Base-by-base conservation (phyloP, 768 basidiomycete genomes). In the Mycena galericulata region DNA sequence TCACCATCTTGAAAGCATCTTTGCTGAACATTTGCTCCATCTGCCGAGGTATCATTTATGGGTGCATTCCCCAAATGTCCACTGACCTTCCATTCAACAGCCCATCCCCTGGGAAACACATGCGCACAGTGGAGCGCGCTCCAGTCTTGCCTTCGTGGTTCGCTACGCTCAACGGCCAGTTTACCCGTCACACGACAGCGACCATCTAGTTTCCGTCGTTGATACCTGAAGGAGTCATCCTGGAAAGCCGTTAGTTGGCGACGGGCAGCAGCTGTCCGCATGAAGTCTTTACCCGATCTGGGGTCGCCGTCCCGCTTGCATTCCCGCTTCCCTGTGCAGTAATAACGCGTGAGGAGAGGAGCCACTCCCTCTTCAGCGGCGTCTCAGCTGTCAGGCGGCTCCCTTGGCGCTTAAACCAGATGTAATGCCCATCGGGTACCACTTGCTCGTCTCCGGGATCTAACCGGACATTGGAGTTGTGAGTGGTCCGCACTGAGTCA, bases 121-220 rank as follows among this genome's bases (percentile, higher is more conserved):
- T 63, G 62, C 22, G 62, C 62, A 46, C 41, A 24, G 14, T 63
- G 62, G 24, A 63, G 62, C 17, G 51, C 41, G 15, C 29, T 36
- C 50, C 53, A 63, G 53, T 63, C 62, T 18, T 55, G 43, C 30
- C 62, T 53, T 45, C 62, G 62, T 20, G 24, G 53, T 24, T 63
- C 22, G 14, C 32, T 22, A 10, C 62, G 62, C 7, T 63, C 62
- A 15, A 55, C 17, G 1, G 62, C 62, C 15, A 63, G 22, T 8
- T n/a, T 54, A 2, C 62, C 62, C 22, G 62, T 63, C 24, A 63
- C 62, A 26, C 50, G 62, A 36, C 62, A 63, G 41, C 62, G 62
- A 41, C 62, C 62, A 53, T 63, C 51, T 24, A 22, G 27, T 9
- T 46, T n/a, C 24, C 62, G 51, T 45, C 53, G 51, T 45, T 54